A percentile compares a stretch with the other conserved stretches of the same genome.
These are phyloP conservation scores for Gremmenia infestans DNA, from an alignment of 2,329 filamentous ascomycete genomes.

Conservation along the genomic window DNA sequence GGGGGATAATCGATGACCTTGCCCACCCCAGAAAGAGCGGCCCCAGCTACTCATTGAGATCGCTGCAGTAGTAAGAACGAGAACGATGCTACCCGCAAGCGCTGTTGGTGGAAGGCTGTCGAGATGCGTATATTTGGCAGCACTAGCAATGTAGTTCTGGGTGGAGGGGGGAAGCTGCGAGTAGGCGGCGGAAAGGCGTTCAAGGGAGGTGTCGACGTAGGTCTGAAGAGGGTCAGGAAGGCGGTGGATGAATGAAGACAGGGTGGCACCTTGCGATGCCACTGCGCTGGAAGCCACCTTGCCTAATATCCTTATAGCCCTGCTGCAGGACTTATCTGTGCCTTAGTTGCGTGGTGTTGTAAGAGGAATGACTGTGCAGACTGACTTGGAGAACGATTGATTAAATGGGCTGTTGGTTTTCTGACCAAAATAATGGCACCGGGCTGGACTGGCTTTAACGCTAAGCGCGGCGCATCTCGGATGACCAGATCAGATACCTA, in stretches of 20 bases:
- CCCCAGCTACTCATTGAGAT: conserved; percentile 33
- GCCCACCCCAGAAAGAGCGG: conserved; percentile 26
- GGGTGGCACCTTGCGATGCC: conserved; percentile 57
- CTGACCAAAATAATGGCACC: not conserved
- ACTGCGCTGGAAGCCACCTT: conserved; percentile 36
- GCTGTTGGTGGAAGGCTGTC: conserved; percentile 25
- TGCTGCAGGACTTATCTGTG: conserved; percentile 12
- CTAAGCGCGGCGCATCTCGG: not conserved
- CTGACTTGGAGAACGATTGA: not conserved
- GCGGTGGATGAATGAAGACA: conserved; percentile 52
- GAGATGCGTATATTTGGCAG: conserved; percentile 27
- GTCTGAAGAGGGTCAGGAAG: conserved; percentile 43
- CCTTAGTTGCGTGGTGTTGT: conserved; percentile 5
- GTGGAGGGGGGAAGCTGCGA: conserved; percentile 24
- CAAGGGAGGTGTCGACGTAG: conserved; percentile 50
- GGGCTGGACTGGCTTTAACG: not conserved
- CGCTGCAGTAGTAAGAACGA: conserved; percentile 24
- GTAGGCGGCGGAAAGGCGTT: conserved; percentile 44
- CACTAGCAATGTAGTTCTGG: conserved; percentile 23
- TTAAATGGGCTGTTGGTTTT: not conserved
- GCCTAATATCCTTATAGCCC: conserved; percentile 21
- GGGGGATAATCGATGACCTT: conserved; percentile 25
- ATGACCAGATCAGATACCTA: no score
- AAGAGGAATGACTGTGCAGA: not conserved
- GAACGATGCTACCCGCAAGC: conserved; percentile 21